These are phyloP conservation scores for Trichoderma sp. DNA, from an alignment of 2,329 filamentous ascomycete genomes.

Conservation along the genomic window DNA sequence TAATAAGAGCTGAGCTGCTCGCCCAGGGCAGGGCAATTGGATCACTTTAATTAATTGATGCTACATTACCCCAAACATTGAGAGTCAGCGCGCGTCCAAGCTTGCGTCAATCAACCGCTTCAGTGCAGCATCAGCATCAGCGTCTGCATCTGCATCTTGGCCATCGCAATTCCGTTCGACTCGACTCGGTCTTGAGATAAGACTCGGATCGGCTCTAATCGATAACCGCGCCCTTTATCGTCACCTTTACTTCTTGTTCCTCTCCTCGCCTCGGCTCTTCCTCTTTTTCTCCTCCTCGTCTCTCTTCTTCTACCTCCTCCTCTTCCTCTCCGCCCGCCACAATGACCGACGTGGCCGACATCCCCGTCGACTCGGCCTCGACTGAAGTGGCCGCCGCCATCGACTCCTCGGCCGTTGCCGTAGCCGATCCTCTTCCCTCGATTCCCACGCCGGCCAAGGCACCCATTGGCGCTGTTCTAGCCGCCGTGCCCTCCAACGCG, in stretches of 20 bases:
- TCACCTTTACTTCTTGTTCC: neutral
- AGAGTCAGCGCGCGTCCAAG: neutral
- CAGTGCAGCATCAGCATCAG: neutral
- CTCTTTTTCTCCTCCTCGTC: neutral
- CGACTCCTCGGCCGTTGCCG: neutral
- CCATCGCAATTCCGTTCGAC: neutral
- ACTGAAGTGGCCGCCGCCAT: constrained; percentile 3
- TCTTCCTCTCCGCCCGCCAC: neutral
- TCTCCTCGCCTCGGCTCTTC: neutral
- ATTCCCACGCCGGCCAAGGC: constrained; percentile 18
- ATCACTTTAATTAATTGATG: neutral
- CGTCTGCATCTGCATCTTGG: neutral
- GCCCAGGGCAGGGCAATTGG: neutral
- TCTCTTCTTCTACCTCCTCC: neutral
- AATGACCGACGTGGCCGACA: constrained; percentile 4
- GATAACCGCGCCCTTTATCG: neutral
- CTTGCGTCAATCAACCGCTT: neutral
- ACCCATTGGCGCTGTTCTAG: constrained; percentile 19
- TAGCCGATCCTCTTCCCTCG: constrained; percentile 13
- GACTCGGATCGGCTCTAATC: neutral
- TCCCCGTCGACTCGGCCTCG: constrained; percentile 5
- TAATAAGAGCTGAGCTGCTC: neutral
- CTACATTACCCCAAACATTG: neutral
- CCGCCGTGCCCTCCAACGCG: constrained; percentile 30
- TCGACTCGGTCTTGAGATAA: neutral